Percentiles rank a stretch among this genome's conserved stretches.
phyloP scores from a whole-genome alignment of 179 eudicot species.

The Gypsophila paniculata region DNA sequence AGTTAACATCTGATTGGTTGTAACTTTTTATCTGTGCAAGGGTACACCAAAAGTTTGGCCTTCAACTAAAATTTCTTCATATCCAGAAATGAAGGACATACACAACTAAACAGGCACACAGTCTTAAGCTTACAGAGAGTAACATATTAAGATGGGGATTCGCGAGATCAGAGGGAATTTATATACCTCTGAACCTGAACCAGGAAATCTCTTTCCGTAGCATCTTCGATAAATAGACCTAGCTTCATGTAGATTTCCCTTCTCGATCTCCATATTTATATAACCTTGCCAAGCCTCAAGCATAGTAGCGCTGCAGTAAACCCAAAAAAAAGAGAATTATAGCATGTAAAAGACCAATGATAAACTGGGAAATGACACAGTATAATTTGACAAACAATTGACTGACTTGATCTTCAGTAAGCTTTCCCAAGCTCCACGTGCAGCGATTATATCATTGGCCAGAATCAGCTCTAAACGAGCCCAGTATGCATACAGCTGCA shows the following conservation, averaged over 20 bases:
- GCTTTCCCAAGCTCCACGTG: slow-evolving; percentile 96
- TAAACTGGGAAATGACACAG: slow-evolving; percentile 2
- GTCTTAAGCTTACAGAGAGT: background rate
- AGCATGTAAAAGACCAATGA: background rate
- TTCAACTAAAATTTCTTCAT: background rate
- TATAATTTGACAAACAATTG: slow-evolving; percentile 2
- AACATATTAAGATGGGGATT: background rate
- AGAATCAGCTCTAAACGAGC: slow-evolving; percentile 62
- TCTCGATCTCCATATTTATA: slow-evolving; percentile 70
- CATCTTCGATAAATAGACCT: slow-evolving; percentile 83
- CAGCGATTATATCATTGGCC: slow-evolving; percentile 69
- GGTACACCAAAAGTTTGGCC: background rate
- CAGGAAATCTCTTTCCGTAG: slow-evolving; percentile 72
- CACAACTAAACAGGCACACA: too few relatives aligned
- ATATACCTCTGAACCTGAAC: slow-evolving; percentile 86
- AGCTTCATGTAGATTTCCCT: slow-evolving; percentile 70
- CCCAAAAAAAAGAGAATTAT: background rate
- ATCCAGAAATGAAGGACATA: too few relatives aligned
- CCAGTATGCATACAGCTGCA: slow-evolving; percentile 79
- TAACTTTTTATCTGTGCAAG: background rate
- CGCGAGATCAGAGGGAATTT: slow-evolving; percentile 4
- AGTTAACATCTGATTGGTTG: background rate
- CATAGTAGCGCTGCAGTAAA: slow-evolving; percentile 57
- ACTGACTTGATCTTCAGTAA: slow-evolving; percentile 70
- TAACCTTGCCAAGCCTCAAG: slow-evolving; percentile 81